A percentile compares a stretch with the other conserved stretches of the same genome.
Evolutionary conservation across 345 rosid species (phyloP).

Genomic region (Rhodomyrtus tomentosa): DNA sequence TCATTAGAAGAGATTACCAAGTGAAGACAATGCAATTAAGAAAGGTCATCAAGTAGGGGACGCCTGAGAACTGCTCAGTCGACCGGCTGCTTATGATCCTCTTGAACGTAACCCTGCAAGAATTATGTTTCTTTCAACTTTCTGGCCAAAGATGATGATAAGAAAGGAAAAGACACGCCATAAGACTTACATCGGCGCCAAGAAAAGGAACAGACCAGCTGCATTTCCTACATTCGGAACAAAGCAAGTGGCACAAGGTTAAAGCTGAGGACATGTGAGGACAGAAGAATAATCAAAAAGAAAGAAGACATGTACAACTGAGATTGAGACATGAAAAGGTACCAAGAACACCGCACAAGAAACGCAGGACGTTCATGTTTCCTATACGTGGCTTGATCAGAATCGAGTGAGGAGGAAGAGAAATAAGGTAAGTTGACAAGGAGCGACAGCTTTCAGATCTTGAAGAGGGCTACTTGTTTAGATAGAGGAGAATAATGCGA

Average conservation of each 20-base stretch:
- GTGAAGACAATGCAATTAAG: constrained; percentile 31
- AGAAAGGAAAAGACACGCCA: neutral
- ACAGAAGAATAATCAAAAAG: neutral
- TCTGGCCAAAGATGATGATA: neutral
- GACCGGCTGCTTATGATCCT: constrained; percentile 18
- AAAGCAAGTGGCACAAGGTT: neutral
- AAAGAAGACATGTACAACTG: neutral
- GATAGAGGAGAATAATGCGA: neutral
- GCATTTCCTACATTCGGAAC: neutral
- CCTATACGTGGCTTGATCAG: neutral
- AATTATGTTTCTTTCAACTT: neutral
- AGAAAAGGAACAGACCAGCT: neutral
- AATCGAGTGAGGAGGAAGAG: neutral
- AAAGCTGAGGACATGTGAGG: neutral
- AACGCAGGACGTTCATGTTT: neutral
- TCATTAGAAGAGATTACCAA: constrained; percentile 12
- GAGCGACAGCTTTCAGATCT: neutral
- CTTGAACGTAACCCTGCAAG: constrained; percentile 17
- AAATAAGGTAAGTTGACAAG: neutral
- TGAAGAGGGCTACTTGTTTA: neutral
- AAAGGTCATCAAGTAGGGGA: constrained; percentile 25
- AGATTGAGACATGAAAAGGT: neutral
- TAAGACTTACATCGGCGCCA: neutral
- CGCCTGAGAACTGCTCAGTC: constrained; percentile 24
- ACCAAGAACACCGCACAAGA: neutral